Conservation (phyloP, 176 grass and related monocot genomes). For the Aegilops bicornis region DNA sequence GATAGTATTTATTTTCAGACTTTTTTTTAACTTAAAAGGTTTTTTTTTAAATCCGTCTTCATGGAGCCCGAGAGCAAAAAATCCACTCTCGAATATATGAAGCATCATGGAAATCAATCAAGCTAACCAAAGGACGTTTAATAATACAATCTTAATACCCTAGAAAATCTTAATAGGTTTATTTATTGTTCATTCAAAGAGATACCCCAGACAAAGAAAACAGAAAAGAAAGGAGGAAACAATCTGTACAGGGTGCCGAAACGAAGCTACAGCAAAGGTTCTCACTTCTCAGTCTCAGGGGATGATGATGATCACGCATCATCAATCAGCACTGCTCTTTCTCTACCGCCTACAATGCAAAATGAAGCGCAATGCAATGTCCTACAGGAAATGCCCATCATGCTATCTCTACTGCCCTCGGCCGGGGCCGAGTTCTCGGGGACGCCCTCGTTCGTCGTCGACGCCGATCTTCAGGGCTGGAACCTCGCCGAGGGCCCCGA, state of each 20-base stretch:
- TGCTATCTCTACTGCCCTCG: conserved; percentile 4
- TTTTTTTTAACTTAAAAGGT: too few species aligned
- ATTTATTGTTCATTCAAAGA: not conserved
- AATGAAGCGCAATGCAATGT: conserved; percentile 5
- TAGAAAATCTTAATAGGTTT: not conserved
- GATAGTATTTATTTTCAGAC: too few species aligned
- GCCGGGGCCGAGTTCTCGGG: not conserved
- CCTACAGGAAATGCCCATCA: conserved; percentile 3
- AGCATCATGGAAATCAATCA: not conserved
- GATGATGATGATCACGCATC: not conserved
- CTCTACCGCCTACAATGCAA: conserved; percentile 22
- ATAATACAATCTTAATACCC: not conserved
- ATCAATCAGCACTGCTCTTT: not conserved
- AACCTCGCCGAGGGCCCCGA: conserved; percentile 45
- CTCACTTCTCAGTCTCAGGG: not conserved
- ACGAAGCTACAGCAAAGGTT: not conserved
- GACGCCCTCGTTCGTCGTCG: not conserved
- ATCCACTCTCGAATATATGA: not conserved
- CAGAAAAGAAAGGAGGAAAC: not conserved
- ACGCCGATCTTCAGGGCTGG: conserved; percentile 26
- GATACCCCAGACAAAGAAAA: not conserved
- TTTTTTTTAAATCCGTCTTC: too few species aligned
- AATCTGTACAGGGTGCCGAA: conserved; percentile 38
- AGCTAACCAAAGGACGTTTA: not conserved
- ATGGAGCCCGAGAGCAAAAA: too few species aligned